Evolutionary conservation across 2,329 filamentous ascomycete species (phyloP), one percentile per base, ranked within the genome.

Genomic region (Ustilaginoidea virens): DNA sequence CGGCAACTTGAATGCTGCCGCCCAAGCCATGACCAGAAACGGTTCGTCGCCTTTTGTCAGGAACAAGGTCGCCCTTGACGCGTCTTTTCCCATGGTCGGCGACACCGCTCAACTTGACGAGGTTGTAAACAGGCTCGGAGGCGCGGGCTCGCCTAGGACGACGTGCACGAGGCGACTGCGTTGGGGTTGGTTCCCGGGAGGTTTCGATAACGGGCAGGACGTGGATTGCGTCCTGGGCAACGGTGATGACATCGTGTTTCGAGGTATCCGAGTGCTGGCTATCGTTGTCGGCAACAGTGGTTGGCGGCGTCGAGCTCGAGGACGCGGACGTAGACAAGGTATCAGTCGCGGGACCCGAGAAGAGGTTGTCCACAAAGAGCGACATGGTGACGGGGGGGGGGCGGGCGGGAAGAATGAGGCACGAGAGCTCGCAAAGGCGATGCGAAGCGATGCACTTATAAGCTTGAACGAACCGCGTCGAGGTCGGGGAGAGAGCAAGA

Each of bases 111-210:
- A 79, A 58, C 40, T 68, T 63, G 37, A 69, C 61, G 11, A 78
- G 53, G 41, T 82, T 82, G 53, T 82, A 82, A 11, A 74, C 66
- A 9, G 68, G 63, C 12, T 70, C 56, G 30, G 60, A 63, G n/a
- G 53, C 43, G 36, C 68, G 63, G 21, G 61, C 55, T 42, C 74
- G 68, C 40, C 63, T 64, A 35, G 66, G 60, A 32, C 71, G 66
- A 31, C 46, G 43, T 28, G 48, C 39, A n/a, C 52, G 39, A 7
- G 51, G 43, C 24, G 35, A 37, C 17, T 31, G 28, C 28, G 27
- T 30, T 8, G 26, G 33, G 28, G 25, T 34, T 17, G 40, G 34
- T 21, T 38, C 33, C 19, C 51, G 59, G 23, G n/a, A n/a, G n/a
- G 58, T 13, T 12, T 17, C 22, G 33, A 25, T n/a, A n/a, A n/a